phyloP scores from a whole-genome alignment of 148 eudicot species.

The Cornus controversa region DNA sequence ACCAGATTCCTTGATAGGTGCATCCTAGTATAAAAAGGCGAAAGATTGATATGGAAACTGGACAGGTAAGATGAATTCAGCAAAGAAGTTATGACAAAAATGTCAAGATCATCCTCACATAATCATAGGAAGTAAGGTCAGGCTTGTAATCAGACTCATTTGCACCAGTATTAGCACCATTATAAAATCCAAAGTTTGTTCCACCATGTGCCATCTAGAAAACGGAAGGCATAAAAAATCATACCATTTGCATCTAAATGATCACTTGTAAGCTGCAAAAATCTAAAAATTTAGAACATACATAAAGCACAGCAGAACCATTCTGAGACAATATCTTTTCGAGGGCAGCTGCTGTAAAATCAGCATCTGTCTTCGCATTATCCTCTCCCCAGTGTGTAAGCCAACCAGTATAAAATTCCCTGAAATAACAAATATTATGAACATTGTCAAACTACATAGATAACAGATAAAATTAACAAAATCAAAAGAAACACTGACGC shows the following conservation, averaged over 20 bases:
- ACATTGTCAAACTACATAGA: conserved; percentile 15
- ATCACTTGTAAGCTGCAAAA: conserved; percentile 3
- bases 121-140: conserved; percentile 97
- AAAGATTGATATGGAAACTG: not conserved
- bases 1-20: conserved; percentile 91
- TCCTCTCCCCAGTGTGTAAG: conserved; percentile 97
- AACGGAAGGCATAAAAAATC: conserved; percentile 14
- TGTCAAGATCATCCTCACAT: conserved; percentile 52
- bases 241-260: not conserved
- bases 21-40: conserved; percentile 58
- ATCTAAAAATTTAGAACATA: conserved; percentile 34
- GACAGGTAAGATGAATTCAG: not conserved
- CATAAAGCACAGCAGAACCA: conserved; percentile 94
- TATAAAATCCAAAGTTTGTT: conserved; percentile 91
- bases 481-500: conserved; percentile 49
- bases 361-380: conserved; percentile 69
- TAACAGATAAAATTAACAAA: conserved; percentile 1
- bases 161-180: conserved; percentile 84
- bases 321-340: conserved; percentile 73
- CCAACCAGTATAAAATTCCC: conserved; percentile 98
- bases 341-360: conserved; percentile 66
- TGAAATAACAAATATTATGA: conserved; percentile 33
- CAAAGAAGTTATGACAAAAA: conserved; percentile 6
- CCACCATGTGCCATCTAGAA: conserved; percentile 98
- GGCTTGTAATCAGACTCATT: conserved; percentile 80